phyloP scores from a whole-genome alignment of 176 grass and related monocot species.

The Raddia guianensis region DNA sequence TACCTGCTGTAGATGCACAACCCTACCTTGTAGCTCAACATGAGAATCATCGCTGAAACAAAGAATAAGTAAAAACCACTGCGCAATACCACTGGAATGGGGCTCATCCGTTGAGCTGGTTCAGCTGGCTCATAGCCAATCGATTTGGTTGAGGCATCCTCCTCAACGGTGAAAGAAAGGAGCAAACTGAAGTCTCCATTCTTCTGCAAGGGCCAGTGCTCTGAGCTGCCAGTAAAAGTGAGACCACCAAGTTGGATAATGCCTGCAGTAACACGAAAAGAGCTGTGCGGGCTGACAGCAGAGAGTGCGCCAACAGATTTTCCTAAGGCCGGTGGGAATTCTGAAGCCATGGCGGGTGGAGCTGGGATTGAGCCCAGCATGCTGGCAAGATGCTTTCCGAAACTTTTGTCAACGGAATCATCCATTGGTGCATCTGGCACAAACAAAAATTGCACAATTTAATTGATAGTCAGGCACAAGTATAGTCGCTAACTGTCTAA shows the following conservation, averaged over 20 bases:
- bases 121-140: slow-evolving; percentile 30
- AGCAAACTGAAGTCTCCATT: slow-evolving; percentile 52
- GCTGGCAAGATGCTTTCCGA: slow-evolving; percentile 56
- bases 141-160: slow-evolving; percentile 43
- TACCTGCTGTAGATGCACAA: slow-evolving; percentile 70
- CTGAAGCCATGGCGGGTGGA: slow-evolving; percentile 67
- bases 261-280: slow-evolving; percentile 62
- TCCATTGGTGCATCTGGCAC: slow-evolving; percentile 46
- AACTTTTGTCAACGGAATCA: slow-evolving; percentile 52
- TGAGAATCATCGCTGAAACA: slow-evolving; percentile 64
- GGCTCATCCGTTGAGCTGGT: slow-evolving; percentile 40
- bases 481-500: background rate
- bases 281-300: slow-evolving; percentile 46
- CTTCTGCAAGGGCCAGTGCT: slow-evolving; percentile 57
- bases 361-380: slow-evolving; percentile 76
- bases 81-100: slow-evolving; percentile 47
- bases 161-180: slow-evolving; percentile 48
- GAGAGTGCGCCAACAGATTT: slow-evolving; percentile 47
- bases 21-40: slow-evolving; percentile 77
- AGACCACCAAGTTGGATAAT: slow-evolving; percentile 56
- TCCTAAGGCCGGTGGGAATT: slow-evolving; percentile 43
- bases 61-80: slow-evolving; percentile 74
- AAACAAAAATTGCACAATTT: background rate
- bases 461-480: background rate
- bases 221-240: slow-evolving; percentile 24